Base-by-base conservation (phyloP, 2,329 filamentous ascomycete genomes). In the Aspergillus flavus region DNA sequence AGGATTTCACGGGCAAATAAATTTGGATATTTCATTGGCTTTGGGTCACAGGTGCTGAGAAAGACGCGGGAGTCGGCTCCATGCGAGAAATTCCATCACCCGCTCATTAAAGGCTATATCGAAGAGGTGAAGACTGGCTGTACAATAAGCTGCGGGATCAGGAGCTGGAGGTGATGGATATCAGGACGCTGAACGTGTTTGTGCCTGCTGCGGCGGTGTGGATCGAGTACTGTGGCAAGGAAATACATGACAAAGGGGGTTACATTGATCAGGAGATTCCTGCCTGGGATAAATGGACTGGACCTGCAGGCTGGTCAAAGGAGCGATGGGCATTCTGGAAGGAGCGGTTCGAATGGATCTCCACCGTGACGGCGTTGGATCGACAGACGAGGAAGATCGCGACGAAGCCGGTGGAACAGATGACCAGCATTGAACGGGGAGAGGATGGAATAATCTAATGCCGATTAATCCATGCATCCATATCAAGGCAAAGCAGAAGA, bases 311-410 rank as follows among this genome's bases (percentile, higher is more conserved):
- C 1, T 64, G 59, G 62, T 55, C 56, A 19, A 62, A 53, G 34
- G 57, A 64, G 19, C 50, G 59, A 36, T 62, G 62, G 62, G 56
- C n/a, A 12, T 62, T 62, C 19, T 64, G 62, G 62, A 46, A 53
- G 14, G 21, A 59, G n/a, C 52, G 62, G 26, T 55, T 62, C 23
- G 39, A 41, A 19, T 64, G 59, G 62, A 43, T 59, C 9, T 23
- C 30, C 4, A 12, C 12, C 1, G 43, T 60, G 9, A 57, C 23
- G 32, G 57, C 52, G 2, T 39, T 54, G 52, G 43, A 63, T 26
- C 39, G 50, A 23, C 32, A 26, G 50, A 63, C 53, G n/a, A 55
- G 58, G 30, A 28, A 43, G 11, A 57, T 60, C 9, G 57, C 61
- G 0, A 61, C 19, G 53, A 26, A 53, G 9, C 28, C 28, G 19